These are phyloP conservation scores for Echinochloa phyllopogon DNA, from an alignment of 176 grass and related monocot genomes.

Conservation along the genomic window DNA sequence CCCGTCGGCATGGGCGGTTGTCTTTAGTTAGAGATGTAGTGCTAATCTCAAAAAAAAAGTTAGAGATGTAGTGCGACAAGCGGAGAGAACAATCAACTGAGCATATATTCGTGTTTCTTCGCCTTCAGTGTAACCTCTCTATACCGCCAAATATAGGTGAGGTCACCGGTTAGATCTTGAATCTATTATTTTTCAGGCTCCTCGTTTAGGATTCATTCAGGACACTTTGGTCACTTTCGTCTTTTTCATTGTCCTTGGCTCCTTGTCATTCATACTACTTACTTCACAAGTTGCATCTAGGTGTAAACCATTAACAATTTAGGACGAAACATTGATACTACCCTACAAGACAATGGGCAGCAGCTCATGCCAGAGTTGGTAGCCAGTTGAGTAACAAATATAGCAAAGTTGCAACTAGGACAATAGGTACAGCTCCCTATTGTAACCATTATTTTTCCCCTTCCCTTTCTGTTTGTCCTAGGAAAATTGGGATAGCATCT, in stretches of 20 bases:
- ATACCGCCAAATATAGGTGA: neutral
- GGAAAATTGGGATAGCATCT: neutral
- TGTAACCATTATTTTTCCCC: neutral
- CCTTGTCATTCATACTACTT: neutral
- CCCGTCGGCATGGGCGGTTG: too few relatives aligned
- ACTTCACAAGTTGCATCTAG: neutral
- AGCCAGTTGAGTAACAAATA: neutral
- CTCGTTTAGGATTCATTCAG: conserved; percentile 15
- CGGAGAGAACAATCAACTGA: neutral
- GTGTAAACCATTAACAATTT: conserved; percentile 15
- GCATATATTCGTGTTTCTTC: neutral
- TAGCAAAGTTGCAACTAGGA: conserved; percentile 11
- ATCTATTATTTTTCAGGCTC: neutral
- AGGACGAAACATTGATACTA: neutral
- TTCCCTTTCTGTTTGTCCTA: neutral
- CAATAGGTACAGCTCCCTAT: neutral
- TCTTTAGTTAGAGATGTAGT: too few relatives aligned
- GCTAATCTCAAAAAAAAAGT: too few relatives aligned
- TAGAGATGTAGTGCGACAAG: neutral
- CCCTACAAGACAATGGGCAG: neutral
- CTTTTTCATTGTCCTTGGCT: neutral
- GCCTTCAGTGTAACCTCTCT: conserved; percentile 1
- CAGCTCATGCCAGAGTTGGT: conserved; percentile 14
- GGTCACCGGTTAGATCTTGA: neutral
- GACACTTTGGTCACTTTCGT: conserved; percentile 19